Percentiles rank a stretch among this genome's conserved stretches.
Evolutionary conservation across 2,329 filamentous ascomycete genomes (phyloP).

Genomic region (Pseudohalonectria lignicola): DNA sequence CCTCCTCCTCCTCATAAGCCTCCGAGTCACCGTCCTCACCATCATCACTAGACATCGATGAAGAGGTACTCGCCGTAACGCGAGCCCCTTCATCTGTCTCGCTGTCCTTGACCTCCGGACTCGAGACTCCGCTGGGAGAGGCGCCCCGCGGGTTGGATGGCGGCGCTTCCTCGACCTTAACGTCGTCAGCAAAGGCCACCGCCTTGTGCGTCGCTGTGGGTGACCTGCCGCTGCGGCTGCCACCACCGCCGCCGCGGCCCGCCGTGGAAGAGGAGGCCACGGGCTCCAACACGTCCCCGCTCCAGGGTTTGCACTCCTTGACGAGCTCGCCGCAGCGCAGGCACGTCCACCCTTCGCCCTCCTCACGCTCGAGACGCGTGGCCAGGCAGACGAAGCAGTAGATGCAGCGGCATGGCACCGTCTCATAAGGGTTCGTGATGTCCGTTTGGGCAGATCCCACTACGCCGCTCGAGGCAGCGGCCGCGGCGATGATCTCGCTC

Average conservation of each 20-base stretch:
- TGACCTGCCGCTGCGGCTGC: too few relatives aligned
- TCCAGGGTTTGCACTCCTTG: slow-evolving; percentile 83
- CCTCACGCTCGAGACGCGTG: slow-evolving; percentile 78
- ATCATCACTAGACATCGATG: too few relatives aligned
- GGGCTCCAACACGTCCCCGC: slow-evolving; percentile 70
- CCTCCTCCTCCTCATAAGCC: slow-evolving; percentile 18
- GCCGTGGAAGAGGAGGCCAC: background rate
- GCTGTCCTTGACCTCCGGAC: slow-evolving; percentile 4
- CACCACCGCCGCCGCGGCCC: slow-evolving; percentile 8
- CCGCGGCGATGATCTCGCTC: slow-evolving; percentile 56
- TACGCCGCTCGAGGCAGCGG: slow-evolving; percentile 61
- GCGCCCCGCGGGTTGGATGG: slow-evolving; percentile 5
- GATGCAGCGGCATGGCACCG: slow-evolving; percentile 77
- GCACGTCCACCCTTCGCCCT: slow-evolving; percentile 90
- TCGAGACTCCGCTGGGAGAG: slow-evolving; percentile 3
- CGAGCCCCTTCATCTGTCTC: too few relatives aligned
- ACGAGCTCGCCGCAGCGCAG: slow-evolving; percentile 77
- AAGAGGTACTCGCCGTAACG: too few relatives aligned
- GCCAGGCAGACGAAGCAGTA: slow-evolving; percentile 98
- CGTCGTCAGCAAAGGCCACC: slow-evolving; percentile 52
- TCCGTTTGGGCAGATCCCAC: slow-evolving; percentile 84
- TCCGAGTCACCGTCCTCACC: slow-evolving; percentile 13
- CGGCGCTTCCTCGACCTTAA: slow-evolving; percentile 23
- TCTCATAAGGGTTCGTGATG: slow-evolving; percentile 92
- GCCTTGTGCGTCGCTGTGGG: slow-evolving; percentile 39